A percentile compares a stretch with the other conserved stretches of the same genome.
Evolutionary conservation across 257 asterid genomes (phyloP).

Genomic region (Solanum verrucosum): DNA sequence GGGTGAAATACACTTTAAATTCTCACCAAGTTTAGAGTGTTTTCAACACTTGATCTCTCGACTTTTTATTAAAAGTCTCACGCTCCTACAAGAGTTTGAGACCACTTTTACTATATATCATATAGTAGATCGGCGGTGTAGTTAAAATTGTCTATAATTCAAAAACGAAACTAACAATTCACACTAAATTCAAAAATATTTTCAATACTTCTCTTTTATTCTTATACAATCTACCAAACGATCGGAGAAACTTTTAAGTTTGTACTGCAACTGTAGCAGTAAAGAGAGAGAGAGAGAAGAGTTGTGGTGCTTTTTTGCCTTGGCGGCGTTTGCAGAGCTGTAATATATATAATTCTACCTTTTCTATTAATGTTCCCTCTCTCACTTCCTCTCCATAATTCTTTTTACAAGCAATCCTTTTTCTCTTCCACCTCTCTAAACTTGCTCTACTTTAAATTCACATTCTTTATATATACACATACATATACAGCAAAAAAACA

Average conservation of each 20-base stretch:
- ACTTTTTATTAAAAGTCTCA: too few relatives aligned
- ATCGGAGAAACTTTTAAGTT: neutral
- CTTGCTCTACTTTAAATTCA: neutral
- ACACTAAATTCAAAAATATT: too few relatives aligned
- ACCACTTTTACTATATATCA: too few relatives aligned
- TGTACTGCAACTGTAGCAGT: neutral
- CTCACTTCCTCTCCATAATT: neutral
- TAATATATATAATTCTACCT: neutral
- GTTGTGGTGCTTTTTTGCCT: neutral
- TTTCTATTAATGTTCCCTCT: neutral
- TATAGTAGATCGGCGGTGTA: fast-evolving
- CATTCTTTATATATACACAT: neutral
- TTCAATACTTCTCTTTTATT: too few relatives aligned
- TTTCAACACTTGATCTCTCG: neutral
- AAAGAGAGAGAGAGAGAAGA: neutral
- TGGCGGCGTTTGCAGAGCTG: conserved; percentile 12
- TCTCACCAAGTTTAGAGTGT: too few relatives aligned
- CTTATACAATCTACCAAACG: neutral
- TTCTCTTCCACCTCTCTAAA: neutral
- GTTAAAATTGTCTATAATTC: too few relatives aligned
- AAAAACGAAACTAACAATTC: neutral
- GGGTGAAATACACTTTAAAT: neutral
- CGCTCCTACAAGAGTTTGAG: neutral
- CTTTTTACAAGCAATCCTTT: neutral
- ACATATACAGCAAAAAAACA: neutral